A percentile compares a stretch with the other conserved stretches of the same genome.
phyloP scores from a whole-genome alignment of 306 rosid genomes.

The Boehmeria nivea region DNA sequence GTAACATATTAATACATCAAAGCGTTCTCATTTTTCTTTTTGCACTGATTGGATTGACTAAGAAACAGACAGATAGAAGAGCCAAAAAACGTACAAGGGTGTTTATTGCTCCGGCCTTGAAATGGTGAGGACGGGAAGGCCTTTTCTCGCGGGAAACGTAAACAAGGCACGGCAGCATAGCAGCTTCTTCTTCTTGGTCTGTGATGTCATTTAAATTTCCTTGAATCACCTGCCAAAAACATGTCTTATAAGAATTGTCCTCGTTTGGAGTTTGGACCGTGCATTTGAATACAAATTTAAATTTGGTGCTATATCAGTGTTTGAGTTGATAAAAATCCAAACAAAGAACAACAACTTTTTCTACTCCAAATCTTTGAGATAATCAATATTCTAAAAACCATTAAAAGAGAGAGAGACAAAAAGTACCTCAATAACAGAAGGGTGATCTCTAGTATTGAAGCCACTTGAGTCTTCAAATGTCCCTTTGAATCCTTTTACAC shows the following conservation, averaged over 20 bases:
- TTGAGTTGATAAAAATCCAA: too few species aligned
- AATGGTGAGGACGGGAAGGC: constrained; percentile 43
- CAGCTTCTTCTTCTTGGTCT: not conserved
- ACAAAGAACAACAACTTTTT: too few species aligned
- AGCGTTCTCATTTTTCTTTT: not conserved
- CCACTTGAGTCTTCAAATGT: constrained; percentile 15
- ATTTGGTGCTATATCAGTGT: too few species aligned
- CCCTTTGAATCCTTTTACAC: constrained; percentile 13
- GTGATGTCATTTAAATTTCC: not conserved
- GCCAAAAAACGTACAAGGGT: constrained; percentile 47
- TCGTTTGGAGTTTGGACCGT: too few species aligned
- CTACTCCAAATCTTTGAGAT: too few species aligned
- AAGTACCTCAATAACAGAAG: constrained; percentile 44
- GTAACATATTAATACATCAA: too few species aligned
- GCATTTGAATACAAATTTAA: too few species aligned
- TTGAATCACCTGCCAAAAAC: constrained; percentile 18
- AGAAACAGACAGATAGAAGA: not conserved
- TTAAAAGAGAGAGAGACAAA: not conserved
- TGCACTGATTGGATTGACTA: too few species aligned
- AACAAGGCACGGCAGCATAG: constrained; percentile 42
- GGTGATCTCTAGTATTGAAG: constrained; percentile 29
- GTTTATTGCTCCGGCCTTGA: constrained; percentile 79
- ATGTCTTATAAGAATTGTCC: too few species aligned
- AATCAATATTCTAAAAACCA: too few species aligned
- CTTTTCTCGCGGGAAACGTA: constrained; percentile 60